Base-by-base conservation (phyloP, 768 basidiomycete species). In the Macrolepiota fuliginosa region DNA sequence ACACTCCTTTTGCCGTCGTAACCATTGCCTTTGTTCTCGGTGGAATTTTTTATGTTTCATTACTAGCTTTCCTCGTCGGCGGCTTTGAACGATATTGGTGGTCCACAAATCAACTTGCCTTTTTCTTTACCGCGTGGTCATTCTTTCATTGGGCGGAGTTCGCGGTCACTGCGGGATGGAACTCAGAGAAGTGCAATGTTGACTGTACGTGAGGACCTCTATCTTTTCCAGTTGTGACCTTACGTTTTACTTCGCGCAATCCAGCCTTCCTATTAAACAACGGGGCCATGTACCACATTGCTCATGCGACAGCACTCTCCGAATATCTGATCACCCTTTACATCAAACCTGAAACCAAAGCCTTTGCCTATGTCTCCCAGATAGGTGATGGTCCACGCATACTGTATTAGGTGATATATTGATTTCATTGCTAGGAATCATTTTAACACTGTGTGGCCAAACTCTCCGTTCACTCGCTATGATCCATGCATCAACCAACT, bases 141-240 rank as follows among this genome's bases (percentile, higher is more conserved):
- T 77, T 81, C 37, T 99, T 99, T 73, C 97, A 99, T 69, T 90
- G 94, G 86, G 86, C 84, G 12, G 97, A 99, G 72, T 98, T 95
- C 69, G 91, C 90, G 39, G 94, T 96, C 3, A 97, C 97, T 6
- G 96, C 96, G 0, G 93, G 93, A 24, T 98, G 93, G 90, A 98
- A 98, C 73, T 76, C 89, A 42, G 89, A 91, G 56, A 97, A 96
- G 75, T 91, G 94, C 69, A 92, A 88, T 62, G 85, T 97, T 7
- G 92, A 95, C 70, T 98, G 97, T 96, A 71, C 79, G 94, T 81
- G 13, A 42, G 37, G 61, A n/a, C 35, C 49, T 35, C 52, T 53
- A 19, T 58, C 39, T 36, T 54, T 22, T 37, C 47, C 5, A 60
- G 39, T 49, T 35, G 24, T 49, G 4, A 17, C 10, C 58, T 64